These are phyloP conservation scores for Lasiosphaeriaceae sp. DNA, from an alignment of 495 filamentous ascomycete genomes.

Conservation along the genomic window DNA sequence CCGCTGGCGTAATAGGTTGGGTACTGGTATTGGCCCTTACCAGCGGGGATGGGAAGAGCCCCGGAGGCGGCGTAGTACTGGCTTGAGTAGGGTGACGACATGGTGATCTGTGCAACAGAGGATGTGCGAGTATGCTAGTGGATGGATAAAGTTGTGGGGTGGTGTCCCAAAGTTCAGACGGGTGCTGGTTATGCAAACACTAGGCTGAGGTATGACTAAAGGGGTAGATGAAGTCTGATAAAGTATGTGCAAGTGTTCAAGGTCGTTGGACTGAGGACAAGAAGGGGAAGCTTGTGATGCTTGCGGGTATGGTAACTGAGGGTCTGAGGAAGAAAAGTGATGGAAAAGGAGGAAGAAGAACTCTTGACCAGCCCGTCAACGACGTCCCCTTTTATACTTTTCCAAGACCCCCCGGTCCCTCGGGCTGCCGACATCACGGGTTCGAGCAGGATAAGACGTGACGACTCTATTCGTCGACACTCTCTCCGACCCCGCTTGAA, in stretches of 20 bases:
- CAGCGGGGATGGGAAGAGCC: constrained; percentile 60
- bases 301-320: constrained; percentile 15
- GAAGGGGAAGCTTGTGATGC: constrained; percentile 15
- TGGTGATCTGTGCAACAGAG: constrained; percentile 24
- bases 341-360: constrained; percentile 54
- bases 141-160: constrained; percentile 14
- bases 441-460: constrained; percentile 45
- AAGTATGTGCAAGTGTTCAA: constrained; percentile 10
- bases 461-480: constrained; percentile 45
- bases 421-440: constrained; percentile 30
- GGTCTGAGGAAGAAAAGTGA: constrained; percentile 19
- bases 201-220: constrained; percentile 10
- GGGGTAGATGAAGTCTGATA: neutral
- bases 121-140: constrained; percentile 12
- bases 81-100: constrained; percentile 49
- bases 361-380: constrained; percentile 32
- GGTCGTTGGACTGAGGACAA: constrained; percentile 1
- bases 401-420: constrained; percentile 22
- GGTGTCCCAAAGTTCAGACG: neutral
- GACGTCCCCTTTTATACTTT: constrained; percentile 62
- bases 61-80: constrained; percentile 54
- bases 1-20: constrained; percentile 50
- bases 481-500: constrained; percentile 42
- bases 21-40: constrained; percentile 49
- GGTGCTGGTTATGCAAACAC: constrained; percentile 5